These are phyloP conservation scores for Mortierella sp. DNA, from an alignment of 371 early-diverging fungal genomes.

Conservation along the genomic window DNA sequence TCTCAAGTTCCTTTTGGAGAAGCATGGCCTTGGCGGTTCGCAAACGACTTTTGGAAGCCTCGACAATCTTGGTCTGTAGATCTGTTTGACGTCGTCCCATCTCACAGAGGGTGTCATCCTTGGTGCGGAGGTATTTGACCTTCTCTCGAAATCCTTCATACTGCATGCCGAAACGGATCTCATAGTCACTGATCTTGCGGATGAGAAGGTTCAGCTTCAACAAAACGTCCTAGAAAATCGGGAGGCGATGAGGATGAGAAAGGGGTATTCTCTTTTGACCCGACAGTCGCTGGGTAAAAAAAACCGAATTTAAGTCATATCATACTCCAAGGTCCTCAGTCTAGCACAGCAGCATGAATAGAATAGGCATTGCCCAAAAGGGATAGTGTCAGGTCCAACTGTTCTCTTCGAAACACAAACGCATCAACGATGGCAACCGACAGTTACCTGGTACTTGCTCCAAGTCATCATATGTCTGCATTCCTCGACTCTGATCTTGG, in stretches of 20 bases:
- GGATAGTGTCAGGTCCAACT: background rate
- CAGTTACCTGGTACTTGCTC: conserved; percentile 51
- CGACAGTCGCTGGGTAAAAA: too few species aligned
- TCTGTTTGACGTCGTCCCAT: conserved; percentile 52
- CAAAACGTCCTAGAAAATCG: conserved; percentile 32
- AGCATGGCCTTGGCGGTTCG: conserved; percentile 38
- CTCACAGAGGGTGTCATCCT: conserved; percentile 52
- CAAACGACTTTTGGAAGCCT: conserved; percentile 39
- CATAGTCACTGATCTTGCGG: conserved; percentile 54
- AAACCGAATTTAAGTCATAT: too few species aligned
- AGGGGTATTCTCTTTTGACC: too few species aligned
- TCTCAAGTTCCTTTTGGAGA: conserved; percentile 43
- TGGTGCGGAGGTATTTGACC: conserved; percentile 51
- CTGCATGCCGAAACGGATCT: conserved; percentile 45
- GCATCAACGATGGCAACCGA: too few species aligned
- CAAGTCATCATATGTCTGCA: conserved; percentile 55
- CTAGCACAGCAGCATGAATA: too few species aligned
- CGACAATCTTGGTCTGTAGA: conserved; percentile 40
- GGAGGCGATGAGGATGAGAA: too few species aligned
- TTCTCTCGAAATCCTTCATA: conserved; percentile 52
- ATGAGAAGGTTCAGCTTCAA: conserved; percentile 50
- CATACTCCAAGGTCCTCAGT: conserved; percentile 46
- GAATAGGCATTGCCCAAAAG: too few species aligned
- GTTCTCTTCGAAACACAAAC: too few species aligned
- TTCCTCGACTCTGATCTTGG: conserved; percentile 50